Base-by-base conservation (phyloP, 768 basidiomycete species). In the Leccinum obscurum region DNA sequence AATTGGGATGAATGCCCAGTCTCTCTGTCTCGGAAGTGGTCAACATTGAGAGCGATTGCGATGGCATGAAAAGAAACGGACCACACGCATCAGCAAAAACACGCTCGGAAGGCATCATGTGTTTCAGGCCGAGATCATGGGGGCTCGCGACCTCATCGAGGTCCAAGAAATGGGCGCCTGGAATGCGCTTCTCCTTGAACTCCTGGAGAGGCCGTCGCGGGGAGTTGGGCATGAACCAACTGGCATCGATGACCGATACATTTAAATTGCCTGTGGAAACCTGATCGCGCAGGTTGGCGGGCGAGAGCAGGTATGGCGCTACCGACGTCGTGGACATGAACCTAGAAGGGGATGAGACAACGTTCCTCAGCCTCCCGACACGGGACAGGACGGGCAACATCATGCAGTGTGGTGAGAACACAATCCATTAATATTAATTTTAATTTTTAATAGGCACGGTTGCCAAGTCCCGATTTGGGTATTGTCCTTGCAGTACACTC, bases 141-240 rank as follows among this genome's bases (percentile, higher is more conserved):
- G 83, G 75, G 60, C 84, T 86, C 1, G 90, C 84, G 28, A 93
- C 89, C 55, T 85, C 79, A 72, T 97, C 95, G 26, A 95, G 77
- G 70, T 94, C 89, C 64, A 94, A 80, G 68, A 86, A 91, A 55
- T 81, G 83, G 1, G 93, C 86, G 11, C 82, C 80, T 5, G 89
- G 90, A 35, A 97, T 83, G 35, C 88, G 82, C 62, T 83, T 86
- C 28, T 77, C 71, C 22, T 79, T 70, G 64, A 86, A 95, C 74
- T 96, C 95, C 32, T 83, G 73, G n/a, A 73, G 72, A 2, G 90
- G 81, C 54, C 85, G 85, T 57, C 95, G 84, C 2, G 86, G 79
- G 35, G 88, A 83, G 72, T 87, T 90, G 54, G 95, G 96, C 96
- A 98, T 97, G 73, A 92, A 89, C 96, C 95, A 98, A 54, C 85